Percentiles rank a stretch among this genome's conserved stretches.
phyloP scores from a whole-genome alignment of 371 early-diverging fungal species.

The Dinochytrium kinnereticum region DNA sequence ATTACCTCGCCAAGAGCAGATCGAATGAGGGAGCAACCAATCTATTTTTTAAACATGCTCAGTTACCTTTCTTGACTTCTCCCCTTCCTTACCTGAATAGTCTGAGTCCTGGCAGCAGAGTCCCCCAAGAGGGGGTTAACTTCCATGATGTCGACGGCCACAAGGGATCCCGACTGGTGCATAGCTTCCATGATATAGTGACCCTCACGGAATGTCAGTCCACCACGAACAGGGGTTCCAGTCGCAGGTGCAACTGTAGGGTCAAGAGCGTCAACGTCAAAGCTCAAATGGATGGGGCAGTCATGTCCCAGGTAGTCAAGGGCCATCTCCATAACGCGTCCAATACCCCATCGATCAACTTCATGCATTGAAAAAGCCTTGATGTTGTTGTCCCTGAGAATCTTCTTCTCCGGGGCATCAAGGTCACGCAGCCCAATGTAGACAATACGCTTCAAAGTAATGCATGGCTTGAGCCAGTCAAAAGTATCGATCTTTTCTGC shows the following conservation, averaged over 20 bases:
- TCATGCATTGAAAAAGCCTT: conserved; percentile 97
- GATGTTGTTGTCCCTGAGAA: conserved; percentile 78
- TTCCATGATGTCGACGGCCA: conserved; percentile 93
- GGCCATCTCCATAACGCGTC: conserved; percentile 93
- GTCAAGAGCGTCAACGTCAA: conserved; percentile 96
- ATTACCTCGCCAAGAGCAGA: conserved; percentile 49
- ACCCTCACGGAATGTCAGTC: conserved; percentile 73
- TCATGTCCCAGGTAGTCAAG: conserved; percentile 83
- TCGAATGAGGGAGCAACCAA: conserved; percentile 52
- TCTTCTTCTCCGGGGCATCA: conserved; percentile 84
- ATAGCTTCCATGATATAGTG: conserved; percentile 74
- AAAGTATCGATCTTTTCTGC: conserved; percentile 73
- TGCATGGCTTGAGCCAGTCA: conserved; percentile 80
- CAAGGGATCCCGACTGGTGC: conserved; percentile 86
- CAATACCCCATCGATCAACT: conserved; percentile 94
- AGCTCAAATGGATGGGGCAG: conserved; percentile 88
- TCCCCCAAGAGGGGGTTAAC: conserved; percentile 85
- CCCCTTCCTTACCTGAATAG: conserved; percentile 84
- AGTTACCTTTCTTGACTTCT: background rate
- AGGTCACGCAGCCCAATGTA: conserved; percentile 97
- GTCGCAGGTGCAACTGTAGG: conserved; percentile 94
- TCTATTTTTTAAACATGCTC: conserved; percentile 5
- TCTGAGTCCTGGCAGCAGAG: conserved; percentile 77
- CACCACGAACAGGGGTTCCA: conserved; percentile 96
- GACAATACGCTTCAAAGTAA: conserved; percentile 77